Evolutionary conservation across 1,139 yeast genomes (phyloP), one percentile per base, ranked within the genome.

Genomic region (Blastobotrys ciferrii): DNA sequence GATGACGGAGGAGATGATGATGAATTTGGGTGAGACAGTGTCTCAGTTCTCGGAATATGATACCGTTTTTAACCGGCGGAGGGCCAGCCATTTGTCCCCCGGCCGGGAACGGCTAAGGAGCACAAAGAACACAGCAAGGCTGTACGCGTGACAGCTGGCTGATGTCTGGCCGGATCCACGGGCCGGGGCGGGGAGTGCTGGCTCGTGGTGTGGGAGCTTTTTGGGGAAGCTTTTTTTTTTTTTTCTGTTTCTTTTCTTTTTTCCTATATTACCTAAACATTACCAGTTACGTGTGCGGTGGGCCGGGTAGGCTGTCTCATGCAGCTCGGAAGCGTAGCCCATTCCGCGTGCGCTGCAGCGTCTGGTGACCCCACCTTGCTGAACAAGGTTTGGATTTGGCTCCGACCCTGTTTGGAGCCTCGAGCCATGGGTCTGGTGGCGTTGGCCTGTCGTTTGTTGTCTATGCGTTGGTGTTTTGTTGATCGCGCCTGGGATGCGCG

Each of bases 221-320:
- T 23, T 23, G n/a, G n/a, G n/a, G n/a, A n/a, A n/a, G n/a, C n/a
- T 19, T 36, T 36, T 4, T 36, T 19, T 36, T 36, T 36, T 23
- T 23, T 23, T 23, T 23, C 9, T 23, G 5, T 23, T 23, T 19
- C 15, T 19, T 32, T 32, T 32, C 7, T 2, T 32, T 13, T n/a
- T 5, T 32, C 2, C 18, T 14, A 5, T 35, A 9, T 20, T 6
- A 14, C 28, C 7, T 14, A 12, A 17, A 25, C 37, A 32, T 12
- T 18, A 32, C 20, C 31, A n/a, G 20, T 3, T 32, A 20, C 15
- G 12, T 18, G 4, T 4, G 28, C 30, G 11, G 39, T n/a, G 28
- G 4, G 18, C 17, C 37, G 11, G 17, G 14, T 3, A 4, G 37
- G 18, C 5, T 23, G 28, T 23, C 28, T 23, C 9, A 23, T 23